Base-by-base conservation (phyloP, 768 basidiomycete species). In the Suillus hirtellus region DNA sequence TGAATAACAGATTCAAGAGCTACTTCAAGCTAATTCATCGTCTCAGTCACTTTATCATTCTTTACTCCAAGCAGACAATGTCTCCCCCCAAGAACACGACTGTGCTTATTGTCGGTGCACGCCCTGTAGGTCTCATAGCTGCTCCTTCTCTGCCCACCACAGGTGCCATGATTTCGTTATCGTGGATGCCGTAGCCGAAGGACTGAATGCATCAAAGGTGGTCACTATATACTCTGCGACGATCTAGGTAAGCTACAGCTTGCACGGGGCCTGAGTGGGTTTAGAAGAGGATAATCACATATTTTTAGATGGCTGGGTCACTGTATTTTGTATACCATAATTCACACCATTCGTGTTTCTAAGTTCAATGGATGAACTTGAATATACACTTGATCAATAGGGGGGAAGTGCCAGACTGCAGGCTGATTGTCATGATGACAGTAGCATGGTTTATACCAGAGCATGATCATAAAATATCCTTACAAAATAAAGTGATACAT, bases 61-160 rank as follows among this genome's bases (percentile, higher is more conserved):
- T 12, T 31, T 54, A 54, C 35, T 54, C 53, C 19, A 21, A 12
- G 44, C 44, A 54, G 10, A 21, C 14, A 54, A 55, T 55, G 54
- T 55, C 54, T 37, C 54, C 38, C n/a, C 54, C 35, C 14, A 12
- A 55, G n/a, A 55, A 37, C n/a, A 56, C 81, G 6, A 78, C 79
- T n/a, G 71, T 84, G 35, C 78, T 84, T 55, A 76, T 86, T 34
- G 78, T 85, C 12, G 84, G 83, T 34, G 82, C 81, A 24, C 83
- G 84, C 21, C 84, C 84, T 24, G 68, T 76, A 0, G 84, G 84
- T 6, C 78, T 85, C 58, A 74, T 80, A 0, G 71, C 77, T 49
- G 84, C 83, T 24, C 67, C 84, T 21, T 78, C 83, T n/a, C 78
- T 86, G 68, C 74, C 12, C 73, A 78, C 14, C 77, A 82, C 12